Conservation (phyloP, 2,329 filamentous ascomycete genomes). For the Monosporascus sp. region DNA sequence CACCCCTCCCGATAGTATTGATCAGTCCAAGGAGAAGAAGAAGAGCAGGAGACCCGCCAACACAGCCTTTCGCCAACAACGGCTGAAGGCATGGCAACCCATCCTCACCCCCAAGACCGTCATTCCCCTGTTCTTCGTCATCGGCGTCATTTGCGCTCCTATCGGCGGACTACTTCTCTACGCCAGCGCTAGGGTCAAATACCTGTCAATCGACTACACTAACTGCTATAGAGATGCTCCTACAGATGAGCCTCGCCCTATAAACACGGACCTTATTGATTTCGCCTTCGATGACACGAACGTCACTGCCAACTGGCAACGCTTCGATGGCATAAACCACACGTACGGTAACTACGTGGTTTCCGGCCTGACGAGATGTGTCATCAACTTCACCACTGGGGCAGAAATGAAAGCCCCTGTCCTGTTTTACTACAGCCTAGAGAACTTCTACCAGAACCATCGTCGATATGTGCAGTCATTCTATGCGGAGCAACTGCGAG, state of each 20-base stretch:
- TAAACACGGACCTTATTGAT: conserved; percentile 54
- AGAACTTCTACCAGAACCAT: conserved; percentile 99
- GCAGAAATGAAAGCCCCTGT: conserved; percentile 76
- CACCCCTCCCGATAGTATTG: conserved; percentile 44
- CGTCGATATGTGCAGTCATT: conserved; percentile 91
- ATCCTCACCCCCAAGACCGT: conserved; percentile 88
- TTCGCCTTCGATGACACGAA: conserved; percentile 63
- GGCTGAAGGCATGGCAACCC: conserved; percentile 98
- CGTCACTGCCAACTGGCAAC: conserved; percentile 32
- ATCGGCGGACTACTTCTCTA: conserved; percentile 84
- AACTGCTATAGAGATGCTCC: conserved; percentile 60
- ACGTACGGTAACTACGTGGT: conserved; percentile 26
- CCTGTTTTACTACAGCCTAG: conserved; percentile 89
- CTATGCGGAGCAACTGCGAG: conserved; percentile 74
- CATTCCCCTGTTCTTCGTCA: conserved; percentile 60
- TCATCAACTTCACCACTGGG: conserved; percentile 72
- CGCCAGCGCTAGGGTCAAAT: conserved; percentile 84
- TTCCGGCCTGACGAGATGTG: conserved; percentile 48
- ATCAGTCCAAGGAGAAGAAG: conserved; percentile 63
- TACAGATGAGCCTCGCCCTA: conserved; percentile 28
- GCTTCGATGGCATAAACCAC: conserved; percentile 28
- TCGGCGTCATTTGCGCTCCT: conserved; percentile 83
- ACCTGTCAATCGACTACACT: conserved; percentile 87
- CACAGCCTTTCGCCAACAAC: conserved; percentile 94
- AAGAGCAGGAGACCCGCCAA: conserved; percentile 93